phyloP scores from a whole-genome alignment of 2,329 filamentous ascomycete species.

The Penicillium paneum region DNA sequence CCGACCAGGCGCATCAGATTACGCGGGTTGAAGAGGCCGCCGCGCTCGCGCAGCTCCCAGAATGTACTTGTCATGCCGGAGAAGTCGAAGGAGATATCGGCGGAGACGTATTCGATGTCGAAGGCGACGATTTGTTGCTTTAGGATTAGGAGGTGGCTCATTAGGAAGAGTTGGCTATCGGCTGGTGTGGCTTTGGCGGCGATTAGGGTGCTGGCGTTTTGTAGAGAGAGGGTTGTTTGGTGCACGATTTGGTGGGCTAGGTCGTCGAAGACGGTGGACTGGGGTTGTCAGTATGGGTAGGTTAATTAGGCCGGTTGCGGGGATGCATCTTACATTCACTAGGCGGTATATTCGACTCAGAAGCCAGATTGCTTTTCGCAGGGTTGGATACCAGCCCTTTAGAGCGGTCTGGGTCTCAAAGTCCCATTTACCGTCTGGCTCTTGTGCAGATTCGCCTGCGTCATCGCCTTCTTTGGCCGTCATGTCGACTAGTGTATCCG shows the following conservation, averaged over 20 bases:
- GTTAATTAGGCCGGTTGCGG: not conserved
- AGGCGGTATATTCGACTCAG: conserved; percentile 67
- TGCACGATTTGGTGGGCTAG: conserved; percentile 79
- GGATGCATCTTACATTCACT: conserved; percentile 53
- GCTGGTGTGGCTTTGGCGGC: conserved; percentile 58
- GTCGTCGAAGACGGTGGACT: conserved; percentile 68
- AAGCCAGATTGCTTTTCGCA: conserved; percentile 65
- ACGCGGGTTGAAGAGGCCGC: conserved; percentile 63
- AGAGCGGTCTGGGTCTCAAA: conserved; percentile 57
- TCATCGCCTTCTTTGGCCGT: conserved; percentile 52
- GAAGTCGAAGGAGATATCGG: conserved; percentile 65
- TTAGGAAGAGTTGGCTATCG: conserved; percentile 85
- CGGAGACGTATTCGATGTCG: conserved; percentile 76
- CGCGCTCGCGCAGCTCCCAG: conserved; percentile 63
- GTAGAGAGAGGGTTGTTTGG: conserved; percentile 79
- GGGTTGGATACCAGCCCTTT: conserved; percentile 63
- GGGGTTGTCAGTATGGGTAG: conserved; percentile 14
- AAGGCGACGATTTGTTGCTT: conserved; percentile 96
- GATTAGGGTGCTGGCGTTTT: conserved; percentile 70
- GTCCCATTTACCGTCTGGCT: conserved; percentile 49
- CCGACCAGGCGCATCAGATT: conserved; percentile 60
- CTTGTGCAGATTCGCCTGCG: conserved; percentile 43
- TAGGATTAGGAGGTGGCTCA: conserved; percentile 89
- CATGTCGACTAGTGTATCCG: conserved; percentile 38
- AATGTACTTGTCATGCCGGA: conserved; percentile 64